phyloP scores from a whole-genome alignment of 1,139 yeast species.

The Yamadazyma sp. region DNA sequence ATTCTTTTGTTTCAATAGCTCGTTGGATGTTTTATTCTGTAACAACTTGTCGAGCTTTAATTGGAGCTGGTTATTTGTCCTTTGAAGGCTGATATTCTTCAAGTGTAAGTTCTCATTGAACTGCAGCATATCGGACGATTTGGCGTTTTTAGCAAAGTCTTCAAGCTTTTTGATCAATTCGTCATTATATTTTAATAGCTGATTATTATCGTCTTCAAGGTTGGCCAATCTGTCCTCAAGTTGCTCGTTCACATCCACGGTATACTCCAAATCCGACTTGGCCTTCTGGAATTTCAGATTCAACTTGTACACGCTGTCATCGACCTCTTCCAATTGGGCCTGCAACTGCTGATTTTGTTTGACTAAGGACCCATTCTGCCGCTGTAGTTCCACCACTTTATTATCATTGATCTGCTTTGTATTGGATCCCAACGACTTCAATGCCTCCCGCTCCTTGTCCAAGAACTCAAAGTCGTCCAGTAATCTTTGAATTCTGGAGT shows the following conservation, averaged over 20 bases:
- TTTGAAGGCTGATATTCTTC: constrained; percentile 31
- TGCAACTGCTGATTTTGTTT: constrained; percentile 18
- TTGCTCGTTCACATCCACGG: constrained; percentile 29
- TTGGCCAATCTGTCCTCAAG: constrained; percentile 24
- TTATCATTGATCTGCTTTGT: constrained; percentile 46
- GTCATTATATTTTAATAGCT: constrained; percentile 35
- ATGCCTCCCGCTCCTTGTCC: constrained; percentile 52
- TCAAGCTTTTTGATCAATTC: constrained; percentile 49
- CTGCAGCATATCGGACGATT: constrained; percentile 13
- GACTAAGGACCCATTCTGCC: constrained; percentile 19
- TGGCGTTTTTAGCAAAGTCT: constrained; percentile 13
- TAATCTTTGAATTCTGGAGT: constrained; percentile 33
- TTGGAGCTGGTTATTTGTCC: constrained; percentile 31
- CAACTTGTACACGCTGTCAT: constrained; percentile 19
- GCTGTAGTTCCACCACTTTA: constrained; percentile 38
- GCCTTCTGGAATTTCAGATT: constrained; percentile 27
- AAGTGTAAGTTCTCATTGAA: constrained; percentile 27
- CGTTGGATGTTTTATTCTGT: constrained; percentile 41
- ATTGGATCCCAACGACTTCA: constrained; percentile 51
- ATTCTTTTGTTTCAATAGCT: constrained; percentile 41
- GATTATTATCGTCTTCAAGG: constrained; percentile 21
- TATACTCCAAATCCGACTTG: constrained; percentile 30
- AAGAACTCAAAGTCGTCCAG: constrained; percentile 59
- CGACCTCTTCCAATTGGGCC: constrained; percentile 24
- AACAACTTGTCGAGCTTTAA: constrained; percentile 30